Evolutionary conservation across 352 stramenopile species (phyloP).

Genomic region (Phytophthora melonis): DNA sequence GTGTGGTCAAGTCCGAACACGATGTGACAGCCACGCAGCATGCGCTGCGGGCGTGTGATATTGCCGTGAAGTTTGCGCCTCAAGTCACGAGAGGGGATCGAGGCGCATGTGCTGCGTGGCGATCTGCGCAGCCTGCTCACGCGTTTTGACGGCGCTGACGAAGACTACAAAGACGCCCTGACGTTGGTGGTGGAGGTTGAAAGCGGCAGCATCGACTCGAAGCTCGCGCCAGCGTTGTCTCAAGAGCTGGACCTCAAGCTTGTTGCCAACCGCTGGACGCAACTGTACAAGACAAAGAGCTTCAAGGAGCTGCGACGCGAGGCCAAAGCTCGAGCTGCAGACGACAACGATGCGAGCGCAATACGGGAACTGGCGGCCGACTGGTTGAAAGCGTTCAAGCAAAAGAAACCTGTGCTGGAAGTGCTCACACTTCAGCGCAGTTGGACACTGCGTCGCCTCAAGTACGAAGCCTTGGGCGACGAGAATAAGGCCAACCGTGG

Average conservation of each 20-base stretch:
- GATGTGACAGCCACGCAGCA: slow-evolving; percentile 45
- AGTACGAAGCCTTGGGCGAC: slow-evolving; percentile 39
- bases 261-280: slow-evolving; percentile 60
- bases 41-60: slow-evolving; percentile 55
- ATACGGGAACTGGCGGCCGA: slow-evolving; percentile 36
- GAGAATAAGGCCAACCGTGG: slow-evolving; percentile 3
- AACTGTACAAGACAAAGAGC: slow-evolving; percentile 52
- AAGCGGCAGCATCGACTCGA: neutral
- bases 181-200: slow-evolving; percentile 19
- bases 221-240: slow-evolving; percentile 11
- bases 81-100: slow-evolving; percentile 34
- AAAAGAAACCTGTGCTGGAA: slow-evolving; percentile 51
- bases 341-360: slow-evolving; percentile 3
- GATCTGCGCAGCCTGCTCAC: slow-evolving; percentile 64
- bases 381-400: slow-evolving; percentile 57
- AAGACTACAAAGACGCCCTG: slow-evolving; percentile 52
- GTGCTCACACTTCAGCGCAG: slow-evolving; percentile 52
- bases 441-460: slow-evolving; percentile 53
- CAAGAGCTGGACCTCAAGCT: slow-evolving; percentile 53
- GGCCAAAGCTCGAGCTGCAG: slow-evolving; percentile 21
- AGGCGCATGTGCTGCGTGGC: slow-evolving; percentile 58
- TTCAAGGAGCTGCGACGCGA: slow-evolving; percentile 57
- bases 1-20: slow-evolving; percentile 54
- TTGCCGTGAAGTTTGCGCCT: slow-evolving; percentile 49
- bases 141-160: slow-evolving; percentile 46